Evolutionary conservation across 805 yeast genomes (phyloP).

Genomic region (Wickerhamiella bombiphila): DNA sequence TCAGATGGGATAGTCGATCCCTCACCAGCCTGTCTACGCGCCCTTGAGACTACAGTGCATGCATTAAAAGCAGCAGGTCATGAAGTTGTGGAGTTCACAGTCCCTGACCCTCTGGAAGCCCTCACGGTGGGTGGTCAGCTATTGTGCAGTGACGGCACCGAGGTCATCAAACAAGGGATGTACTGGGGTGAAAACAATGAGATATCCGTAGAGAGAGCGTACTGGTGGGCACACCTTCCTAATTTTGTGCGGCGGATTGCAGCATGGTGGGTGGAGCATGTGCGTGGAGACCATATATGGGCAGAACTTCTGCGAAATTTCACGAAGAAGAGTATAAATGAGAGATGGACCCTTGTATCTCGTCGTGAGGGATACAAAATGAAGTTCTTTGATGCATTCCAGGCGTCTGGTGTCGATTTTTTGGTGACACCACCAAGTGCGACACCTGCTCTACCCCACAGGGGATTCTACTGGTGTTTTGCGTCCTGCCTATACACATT

Average conservation of each 20-base stretch:
- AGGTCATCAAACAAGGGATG: slow-evolving; percentile 18
- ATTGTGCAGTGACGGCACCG: slow-evolving; percentile 32
- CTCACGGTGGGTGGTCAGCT: slow-evolving; percentile 41
- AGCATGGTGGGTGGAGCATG: too few species aligned
- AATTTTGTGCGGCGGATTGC: slow-evolving; percentile 22
- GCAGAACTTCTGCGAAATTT: slow-evolving; percentile 22
- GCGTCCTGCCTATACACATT: slow-evolving; percentile 41
- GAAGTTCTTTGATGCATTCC: slow-evolving; percentile 24
- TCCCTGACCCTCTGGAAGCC: slow-evolving; percentile 44
- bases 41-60: slow-evolving; percentile 26
- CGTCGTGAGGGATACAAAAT: slow-evolving; percentile 26
- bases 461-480: too few species aligned
- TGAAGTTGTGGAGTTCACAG: slow-evolving; percentile 31
- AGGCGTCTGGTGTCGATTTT: slow-evolving; percentile 26
- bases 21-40: slow-evolving; percentile 34
- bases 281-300: too few species aligned
- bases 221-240: slow-evolving; percentile 23
- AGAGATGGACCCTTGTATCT: slow-evolving; percentile 19
- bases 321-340: slow-evolving; percentile 21
- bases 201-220: slow-evolving; percentile 23
- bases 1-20: slow-evolving; percentile 37
- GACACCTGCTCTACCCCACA: slow-evolving; percentile 30
- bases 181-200: slow-evolving; percentile 25
- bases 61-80: slow-evolving; percentile 33
- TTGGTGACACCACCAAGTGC: slow-evolving; percentile 28